These are phyloP conservation scores for Alternaria sp. DNA, from an alignment of 2,329 filamentous ascomycete genomes.

Conservation along the genomic window DNA sequence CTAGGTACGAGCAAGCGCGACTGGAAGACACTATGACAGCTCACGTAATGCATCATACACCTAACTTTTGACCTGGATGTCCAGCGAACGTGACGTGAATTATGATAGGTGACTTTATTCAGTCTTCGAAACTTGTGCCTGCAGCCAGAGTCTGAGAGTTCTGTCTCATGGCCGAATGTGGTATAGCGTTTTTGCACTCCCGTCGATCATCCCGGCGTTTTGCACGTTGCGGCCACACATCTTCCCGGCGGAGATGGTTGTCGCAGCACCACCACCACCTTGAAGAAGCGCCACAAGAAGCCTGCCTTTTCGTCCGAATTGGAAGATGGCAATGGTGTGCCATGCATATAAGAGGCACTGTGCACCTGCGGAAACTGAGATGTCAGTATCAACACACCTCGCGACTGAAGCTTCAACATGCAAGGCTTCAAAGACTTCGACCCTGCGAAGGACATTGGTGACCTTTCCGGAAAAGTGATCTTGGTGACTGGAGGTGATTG, in stretches of 20 bases:
- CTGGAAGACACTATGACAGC: background rate
- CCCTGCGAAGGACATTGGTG: conserved; percentile 27
- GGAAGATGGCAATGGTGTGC: background rate
- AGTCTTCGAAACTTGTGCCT: background rate
- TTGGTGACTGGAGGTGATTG: conserved; percentile 31
- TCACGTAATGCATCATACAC: background rate
- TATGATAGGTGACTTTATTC: background rate
- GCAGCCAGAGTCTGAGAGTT: too few species aligned
- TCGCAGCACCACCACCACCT: background rate
- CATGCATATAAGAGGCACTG: background rate
- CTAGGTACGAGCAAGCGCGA: background rate
- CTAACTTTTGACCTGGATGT: background rate
- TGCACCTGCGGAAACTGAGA: background rate
- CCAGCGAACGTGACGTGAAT: background rate
- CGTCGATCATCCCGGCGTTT: background rate
- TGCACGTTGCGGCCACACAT: background rate
- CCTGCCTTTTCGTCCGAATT: background rate
- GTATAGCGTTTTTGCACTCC: background rate
- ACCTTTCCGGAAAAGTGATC: conserved; percentile 27
- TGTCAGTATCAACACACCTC: background rate
- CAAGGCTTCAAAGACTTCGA: conserved; percentile 19
- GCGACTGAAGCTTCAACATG: background rate
- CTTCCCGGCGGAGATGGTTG: background rate
- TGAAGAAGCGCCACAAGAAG: background rate
- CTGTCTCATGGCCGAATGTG: background rate